Percentiles rank a stretch among this genome's conserved stretches.
These are phyloP conservation scores for Hypsizygus marmoreus DNA, from an alignment of 768 basidiomycete species.

Conservation along the genomic window DNA sequence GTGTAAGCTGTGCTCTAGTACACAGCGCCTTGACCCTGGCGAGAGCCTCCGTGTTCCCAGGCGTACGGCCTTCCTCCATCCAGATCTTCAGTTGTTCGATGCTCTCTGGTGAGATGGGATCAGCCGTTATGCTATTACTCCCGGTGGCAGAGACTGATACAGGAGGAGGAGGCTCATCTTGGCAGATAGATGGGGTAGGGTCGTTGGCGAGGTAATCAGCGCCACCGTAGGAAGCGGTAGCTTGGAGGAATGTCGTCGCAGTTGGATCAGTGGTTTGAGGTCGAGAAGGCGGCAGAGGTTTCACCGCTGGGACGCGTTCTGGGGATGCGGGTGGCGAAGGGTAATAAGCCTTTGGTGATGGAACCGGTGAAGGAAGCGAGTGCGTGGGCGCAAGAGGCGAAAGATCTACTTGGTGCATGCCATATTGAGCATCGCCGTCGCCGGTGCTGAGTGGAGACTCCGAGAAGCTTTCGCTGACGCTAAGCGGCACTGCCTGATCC, in stretches of 20 bases:
- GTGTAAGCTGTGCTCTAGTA: slow-evolving; percentile 20
- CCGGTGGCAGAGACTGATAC: neutral
- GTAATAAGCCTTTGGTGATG: too few relatives aligned
- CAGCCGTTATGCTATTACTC: neutral
- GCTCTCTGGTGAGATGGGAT: neutral
- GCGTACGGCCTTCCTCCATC: slow-evolving; percentile 3
- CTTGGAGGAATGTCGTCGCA: too few relatives aligned
- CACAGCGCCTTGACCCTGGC: slow-evolving; percentile 17
- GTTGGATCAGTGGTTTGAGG: too few relatives aligned
- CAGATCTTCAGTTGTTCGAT: neutral
- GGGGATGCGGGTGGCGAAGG: too few relatives aligned
- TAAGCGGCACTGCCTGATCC: neutral
- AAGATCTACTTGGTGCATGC: too few relatives aligned
- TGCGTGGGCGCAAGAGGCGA: too few relatives aligned
- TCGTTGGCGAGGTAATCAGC: neutral
- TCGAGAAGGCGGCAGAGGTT: too few relatives aligned
- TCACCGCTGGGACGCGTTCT: too few relatives aligned
- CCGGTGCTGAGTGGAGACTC: too few relatives aligned
- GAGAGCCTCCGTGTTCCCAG: slow-evolving; percentile 7
- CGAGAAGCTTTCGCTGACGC: neutral
- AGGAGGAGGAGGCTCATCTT: neutral
- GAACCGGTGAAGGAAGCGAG: too few relatives aligned
- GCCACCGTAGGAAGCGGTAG: neutral
- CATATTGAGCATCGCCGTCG: too few relatives aligned
- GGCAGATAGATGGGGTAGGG: neutral